Base-by-base conservation (phyloP, 441 rosid species). In the Hypseocharis bilobata region DNA sequence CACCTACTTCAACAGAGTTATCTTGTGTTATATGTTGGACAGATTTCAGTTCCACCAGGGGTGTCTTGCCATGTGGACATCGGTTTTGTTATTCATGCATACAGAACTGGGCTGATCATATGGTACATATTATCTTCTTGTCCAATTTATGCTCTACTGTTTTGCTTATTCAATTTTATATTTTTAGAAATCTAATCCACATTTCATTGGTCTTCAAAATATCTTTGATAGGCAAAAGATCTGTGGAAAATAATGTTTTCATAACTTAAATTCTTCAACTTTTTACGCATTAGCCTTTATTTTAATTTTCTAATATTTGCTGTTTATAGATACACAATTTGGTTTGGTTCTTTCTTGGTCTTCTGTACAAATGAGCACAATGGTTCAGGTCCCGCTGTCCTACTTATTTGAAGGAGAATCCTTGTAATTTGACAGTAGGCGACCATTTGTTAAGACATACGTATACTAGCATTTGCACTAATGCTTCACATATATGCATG, bases 1-100 rank as follows among this genome's bases (percentile, higher is more conserved):
- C 66, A 56, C 64, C 83, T 6, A 62, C 72, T 67, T 70, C 88
- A 65, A 14, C 65, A 54, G 86, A 86, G 16, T 76, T 88, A 62
- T 88, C 99, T 32, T 93, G 99, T 71, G 87, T 81, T 65, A 93
- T 93, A 81, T 93, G 99, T 67, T 86, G 86, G 93, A 93, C 96
- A 0, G 96, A 89, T 59, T 91, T 87, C 70, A 80, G 91, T 76
- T 71, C 92, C 67, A 93, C 83, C 28, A 88, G 99, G 75, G 99
- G 96, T 65, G 67, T 88, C 62, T 80, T 93, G 79, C 83, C 92
- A 42, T 93, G 99, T 73, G 96, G 97, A 63, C 99, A 93, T 77
- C 86, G 96, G 65, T 93, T 91, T 85, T 93, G 99, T 74, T 93
- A 86, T 79, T 80, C 84, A 0, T 93, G 97, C 81, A 93, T 93